Evolutionary conservation across 371 early-diverging fungal genomes (phyloP).

Genomic region (Mortierella sp.): DNA sequence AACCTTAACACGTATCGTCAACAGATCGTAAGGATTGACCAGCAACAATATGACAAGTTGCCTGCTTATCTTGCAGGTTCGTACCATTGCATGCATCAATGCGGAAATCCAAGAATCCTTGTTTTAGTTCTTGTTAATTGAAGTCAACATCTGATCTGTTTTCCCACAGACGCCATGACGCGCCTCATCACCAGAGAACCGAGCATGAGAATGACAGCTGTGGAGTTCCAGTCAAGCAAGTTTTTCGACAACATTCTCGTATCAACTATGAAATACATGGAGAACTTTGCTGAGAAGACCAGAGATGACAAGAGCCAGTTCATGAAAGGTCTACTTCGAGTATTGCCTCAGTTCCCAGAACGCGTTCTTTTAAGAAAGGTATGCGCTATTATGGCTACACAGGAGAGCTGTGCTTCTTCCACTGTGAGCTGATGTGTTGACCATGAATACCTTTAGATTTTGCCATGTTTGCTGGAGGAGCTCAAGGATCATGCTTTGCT

Average conservation of each 20-base stretch:
- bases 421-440: background rate
- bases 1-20: slow-evolving; percentile 76
- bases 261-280: slow-evolving; percentile 83
- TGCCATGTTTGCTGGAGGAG: slow-evolving; percentile 78
- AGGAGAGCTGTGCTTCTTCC: background rate
- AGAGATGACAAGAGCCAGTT: slow-evolving; percentile 83
- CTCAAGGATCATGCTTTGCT: slow-evolving; percentile 77
- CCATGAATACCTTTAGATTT: slow-evolving; percentile 57
- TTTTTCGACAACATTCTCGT: slow-evolving; percentile 86
- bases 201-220: slow-evolving; percentile 65
- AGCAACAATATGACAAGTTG: slow-evolving; percentile 57
- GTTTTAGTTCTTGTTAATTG: background rate
- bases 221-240: slow-evolving; percentile 71
- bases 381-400: slow-evolving; percentile 13
- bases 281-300: slow-evolving; percentile 81
- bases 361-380: slow-evolving; percentile 75
- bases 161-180: slow-evolving; percentile 59
- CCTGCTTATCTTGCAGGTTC: slow-evolving; percentile 67
- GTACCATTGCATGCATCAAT: background rate
- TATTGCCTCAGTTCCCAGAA: slow-evolving; percentile 79
- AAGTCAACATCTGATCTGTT: background rate
- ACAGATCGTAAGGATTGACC: slow-evolving; percentile 61
- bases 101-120: background rate
- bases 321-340: slow-evolving; percentile 77
- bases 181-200: slow-evolving; percentile 67